phyloP scores from a whole-genome alignment of 345 rosid species.

The Gossypium sturtianum region DNA sequence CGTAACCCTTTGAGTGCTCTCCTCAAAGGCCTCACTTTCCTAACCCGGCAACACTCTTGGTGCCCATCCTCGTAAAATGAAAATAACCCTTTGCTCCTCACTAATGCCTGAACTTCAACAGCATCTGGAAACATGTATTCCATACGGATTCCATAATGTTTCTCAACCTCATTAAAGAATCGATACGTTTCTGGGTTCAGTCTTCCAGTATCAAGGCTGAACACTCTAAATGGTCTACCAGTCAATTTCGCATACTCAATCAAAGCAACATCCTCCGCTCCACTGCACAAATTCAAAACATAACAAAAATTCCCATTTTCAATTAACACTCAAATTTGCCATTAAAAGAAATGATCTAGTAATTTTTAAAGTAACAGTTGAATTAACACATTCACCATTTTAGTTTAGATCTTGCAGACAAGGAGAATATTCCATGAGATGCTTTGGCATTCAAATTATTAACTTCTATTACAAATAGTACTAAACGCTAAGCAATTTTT shows the following conservation, averaged over 20 bases:
- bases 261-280: slow-evolving; percentile 96
- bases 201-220: slow-evolving; percentile 90
- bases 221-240: slow-evolving; percentile 79
- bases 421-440: not conserved
- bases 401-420: not conserved
- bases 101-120: slow-evolving; percentile 86
- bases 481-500: not conserved
- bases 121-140: slow-evolving; percentile 97
- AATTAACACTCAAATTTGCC: not conserved
- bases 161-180: slow-evolving; percentile 68
- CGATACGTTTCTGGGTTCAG: slow-evolving; percentile 78
- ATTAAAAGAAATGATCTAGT: not conserved
- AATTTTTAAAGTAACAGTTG: not conserved
- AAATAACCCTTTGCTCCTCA: slow-evolving; percentile 84
- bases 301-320: not conserved
- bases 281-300: slow-evolving; percentile 40
- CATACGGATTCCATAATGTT: slow-evolving; percentile 66
- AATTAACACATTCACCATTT: not conserved
- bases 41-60: slow-evolving; percentile 95
- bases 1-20: slow-evolving; percentile 84
- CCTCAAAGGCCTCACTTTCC: slow-evolving; percentile 90
- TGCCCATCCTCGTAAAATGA: slow-evolving; percentile 96
- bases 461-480: not conserved
- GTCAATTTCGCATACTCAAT: slow-evolving; percentile 87
- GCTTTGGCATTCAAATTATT: not conserved